Percentiles rank a stretch among this genome's conserved stretches.
phyloP scores from a whole-genome alignment of 148 eudicot species.

The Chenopodium formosanum region DNA sequence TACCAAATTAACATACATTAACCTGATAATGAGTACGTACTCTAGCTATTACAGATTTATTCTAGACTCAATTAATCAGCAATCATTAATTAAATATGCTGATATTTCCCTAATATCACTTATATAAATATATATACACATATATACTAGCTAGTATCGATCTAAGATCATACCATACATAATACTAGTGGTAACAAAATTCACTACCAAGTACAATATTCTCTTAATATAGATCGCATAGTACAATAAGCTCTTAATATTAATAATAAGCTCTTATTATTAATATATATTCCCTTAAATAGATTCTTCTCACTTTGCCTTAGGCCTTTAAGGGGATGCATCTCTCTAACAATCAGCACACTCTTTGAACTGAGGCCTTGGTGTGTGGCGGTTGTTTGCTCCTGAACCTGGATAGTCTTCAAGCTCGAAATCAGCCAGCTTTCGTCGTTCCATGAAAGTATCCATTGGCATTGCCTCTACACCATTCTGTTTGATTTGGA shows the following conservation, averaged over 20 bases:
- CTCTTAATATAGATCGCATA: neutral
- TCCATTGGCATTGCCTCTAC: neutral
- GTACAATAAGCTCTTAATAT: neutral
- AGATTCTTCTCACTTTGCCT: no score
- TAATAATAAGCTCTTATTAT: neutral
- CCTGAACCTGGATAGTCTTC: constrained; percentile 79
- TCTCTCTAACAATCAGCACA: constrained; percentile 27
- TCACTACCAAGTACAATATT: neutral
- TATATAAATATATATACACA: neutral
- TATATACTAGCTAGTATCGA: neutral
- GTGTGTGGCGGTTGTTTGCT: constrained; percentile 74
- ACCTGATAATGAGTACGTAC: no score
- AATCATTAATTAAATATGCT: no score
- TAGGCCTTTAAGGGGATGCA: neutral
- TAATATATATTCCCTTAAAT: neutral
- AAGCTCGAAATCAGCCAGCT: constrained; percentile 29
- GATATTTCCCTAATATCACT: no score
- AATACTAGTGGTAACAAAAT: constrained; percentile 1
- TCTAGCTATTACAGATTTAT: no score
- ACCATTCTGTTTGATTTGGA: neutral
- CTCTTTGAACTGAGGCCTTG: constrained; percentile 33
- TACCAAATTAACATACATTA: neutral
- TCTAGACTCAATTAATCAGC: constrained; percentile 2
- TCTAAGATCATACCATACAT: neutral
- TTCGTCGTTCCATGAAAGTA: constrained; percentile 17